Evolutionary conservation across 2,329 filamentous ascomycete genomes (phyloP).

Genomic region (Fusarium xyrophilum): DNA sequence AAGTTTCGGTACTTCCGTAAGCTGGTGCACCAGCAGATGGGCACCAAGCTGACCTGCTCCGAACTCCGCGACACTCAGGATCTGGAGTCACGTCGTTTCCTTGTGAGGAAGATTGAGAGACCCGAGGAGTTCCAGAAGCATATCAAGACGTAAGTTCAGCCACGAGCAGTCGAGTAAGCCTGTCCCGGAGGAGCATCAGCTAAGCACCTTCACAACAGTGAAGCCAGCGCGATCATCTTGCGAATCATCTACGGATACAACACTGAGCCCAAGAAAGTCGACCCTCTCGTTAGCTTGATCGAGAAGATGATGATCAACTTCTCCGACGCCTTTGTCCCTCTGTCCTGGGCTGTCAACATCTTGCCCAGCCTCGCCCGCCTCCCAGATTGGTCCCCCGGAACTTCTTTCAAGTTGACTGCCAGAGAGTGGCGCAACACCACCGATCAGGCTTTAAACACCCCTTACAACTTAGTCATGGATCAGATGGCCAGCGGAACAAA

Average conservation of each 20-base stretch:
- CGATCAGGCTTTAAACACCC: slow-evolving; percentile 31
- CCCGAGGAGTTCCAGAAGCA: slow-evolving; percentile 36
- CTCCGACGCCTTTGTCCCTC: slow-evolving; percentile 39
- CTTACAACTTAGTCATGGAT: slow-evolving; percentile 43
- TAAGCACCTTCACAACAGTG: slow-evolving; percentile 22
- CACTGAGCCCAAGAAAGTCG: slow-evolving; percentile 40
- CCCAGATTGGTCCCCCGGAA: slow-evolving; percentile 43
- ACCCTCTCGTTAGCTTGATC: slow-evolving; percentile 43
- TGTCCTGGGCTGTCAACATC: slow-evolving; percentile 46
- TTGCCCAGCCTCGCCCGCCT: slow-evolving; percentile 44
- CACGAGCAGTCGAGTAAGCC: rapidly evolving
- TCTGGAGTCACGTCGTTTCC: slow-evolving; percentile 38
- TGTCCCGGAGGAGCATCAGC: rapidly evolving
- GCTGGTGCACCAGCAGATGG: slow-evolving; percentile 43
- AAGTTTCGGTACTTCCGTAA: slow-evolving; percentile 38
- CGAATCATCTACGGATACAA: slow-evolving; percentile 45
- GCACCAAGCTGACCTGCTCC: slow-evolving; percentile 30
- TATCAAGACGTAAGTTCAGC: slow-evolving; percentile 38
- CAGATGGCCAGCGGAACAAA: slow-evolving; percentile 37
- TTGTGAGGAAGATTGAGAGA: slow-evolving; percentile 34
- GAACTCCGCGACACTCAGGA: slow-evolving; percentile 39
- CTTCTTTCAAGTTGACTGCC: slow-evolving; percentile 43
- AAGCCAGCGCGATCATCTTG: slow-evolving; percentile 41
- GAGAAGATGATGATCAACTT: slow-evolving; percentile 43
- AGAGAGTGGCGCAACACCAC: slow-evolving; percentile 36